phyloP scores from a whole-genome alignment of 768 basidiomycete species.

The Asterophora parasitica region DNA sequence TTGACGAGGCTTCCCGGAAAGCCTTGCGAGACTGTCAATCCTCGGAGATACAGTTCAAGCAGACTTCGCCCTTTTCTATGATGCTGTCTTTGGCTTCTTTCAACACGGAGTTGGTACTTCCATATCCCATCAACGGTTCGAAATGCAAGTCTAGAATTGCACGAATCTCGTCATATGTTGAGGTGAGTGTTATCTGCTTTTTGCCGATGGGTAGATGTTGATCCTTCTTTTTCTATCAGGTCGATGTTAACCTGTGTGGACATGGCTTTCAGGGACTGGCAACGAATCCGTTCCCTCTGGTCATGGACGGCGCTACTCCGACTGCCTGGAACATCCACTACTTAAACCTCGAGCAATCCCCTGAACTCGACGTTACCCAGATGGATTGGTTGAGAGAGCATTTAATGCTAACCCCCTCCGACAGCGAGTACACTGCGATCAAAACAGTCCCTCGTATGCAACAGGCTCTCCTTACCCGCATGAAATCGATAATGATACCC shows the following conservation, averaged over 20 bases:
- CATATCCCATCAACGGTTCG: slow-evolving; percentile 39
- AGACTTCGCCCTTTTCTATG: slow-evolving; percentile 13
- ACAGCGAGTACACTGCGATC: slow-evolving; percentile 8
- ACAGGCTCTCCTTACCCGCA: background rate
- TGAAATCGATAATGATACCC: slow-evolving; percentile 7
- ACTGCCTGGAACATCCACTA: slow-evolving; percentile 30
- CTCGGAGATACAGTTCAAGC: too few species aligned
- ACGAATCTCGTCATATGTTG: slow-evolving; percentile 49
- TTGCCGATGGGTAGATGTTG: background rate
- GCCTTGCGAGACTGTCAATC: too few species aligned
- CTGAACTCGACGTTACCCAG: slow-evolving; percentile 14
- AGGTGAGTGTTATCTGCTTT: slow-evolving; percentile 22
- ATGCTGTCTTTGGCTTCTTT: slow-evolving; percentile 23
- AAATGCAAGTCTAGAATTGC: slow-evolving; percentile 41
- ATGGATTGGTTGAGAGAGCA: slow-evolving; percentile 23
- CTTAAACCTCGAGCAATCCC: slow-evolving; percentile 24
- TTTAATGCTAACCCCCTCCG: slow-evolving; percentile 18
- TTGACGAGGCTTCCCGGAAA: too few species aligned
- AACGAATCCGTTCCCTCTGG: slow-evolving; percentile 25
- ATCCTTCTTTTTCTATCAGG: slow-evolving; percentile 17
- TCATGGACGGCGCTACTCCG: slow-evolving; percentile 2
- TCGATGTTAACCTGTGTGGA: slow-evolving; percentile 19
- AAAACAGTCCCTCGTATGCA: too few species aligned
- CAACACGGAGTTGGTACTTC: slow-evolving; percentile 29
- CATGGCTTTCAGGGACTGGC: too few species aligned